Evolutionary conservation across 176 grass and related monocot genomes (phyloP).

Genomic region (Cymbopogon citratus): DNA sequence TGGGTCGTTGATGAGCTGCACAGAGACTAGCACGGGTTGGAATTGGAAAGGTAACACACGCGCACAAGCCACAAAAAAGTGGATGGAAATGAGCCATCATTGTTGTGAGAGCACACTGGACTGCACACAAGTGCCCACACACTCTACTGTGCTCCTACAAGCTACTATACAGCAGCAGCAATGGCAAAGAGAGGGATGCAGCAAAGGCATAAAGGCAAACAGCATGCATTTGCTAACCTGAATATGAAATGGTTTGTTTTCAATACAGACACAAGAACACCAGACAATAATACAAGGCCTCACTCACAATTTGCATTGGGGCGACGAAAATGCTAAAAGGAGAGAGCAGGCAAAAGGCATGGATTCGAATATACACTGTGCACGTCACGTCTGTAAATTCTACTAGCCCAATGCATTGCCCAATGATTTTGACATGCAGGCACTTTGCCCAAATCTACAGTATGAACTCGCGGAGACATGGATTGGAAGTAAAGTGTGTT

Average conservation of each 20-base stretch:
- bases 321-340: neutral
- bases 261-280: neutral
- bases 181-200: neutral
- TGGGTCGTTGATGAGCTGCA: neutral
- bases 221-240: no score
- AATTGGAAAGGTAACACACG: neutral
- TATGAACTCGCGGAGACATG: conserved; percentile 12
- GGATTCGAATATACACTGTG: neutral
- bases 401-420: neutral
- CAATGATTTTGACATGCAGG: conserved; percentile 16
- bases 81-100: conserved; percentile 24
- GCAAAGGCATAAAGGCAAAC: neutral
- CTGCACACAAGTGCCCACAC: neutral
- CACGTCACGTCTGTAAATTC: neutral
- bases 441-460: neutral
- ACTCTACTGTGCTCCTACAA: neutral
- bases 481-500: conserved; percentile 21
- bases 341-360: neutral
- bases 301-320: neutral
- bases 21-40: neutral
- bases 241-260: no score
- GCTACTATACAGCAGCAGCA: neutral
- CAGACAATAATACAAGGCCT: neutral
- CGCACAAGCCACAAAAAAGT: neutral
- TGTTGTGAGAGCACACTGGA: conserved; percentile 17